Evolutionary conservation across 2,329 filamentous ascomycete genomes (phyloP).

Genomic region (Chaetomiaceae sp.): DNA sequence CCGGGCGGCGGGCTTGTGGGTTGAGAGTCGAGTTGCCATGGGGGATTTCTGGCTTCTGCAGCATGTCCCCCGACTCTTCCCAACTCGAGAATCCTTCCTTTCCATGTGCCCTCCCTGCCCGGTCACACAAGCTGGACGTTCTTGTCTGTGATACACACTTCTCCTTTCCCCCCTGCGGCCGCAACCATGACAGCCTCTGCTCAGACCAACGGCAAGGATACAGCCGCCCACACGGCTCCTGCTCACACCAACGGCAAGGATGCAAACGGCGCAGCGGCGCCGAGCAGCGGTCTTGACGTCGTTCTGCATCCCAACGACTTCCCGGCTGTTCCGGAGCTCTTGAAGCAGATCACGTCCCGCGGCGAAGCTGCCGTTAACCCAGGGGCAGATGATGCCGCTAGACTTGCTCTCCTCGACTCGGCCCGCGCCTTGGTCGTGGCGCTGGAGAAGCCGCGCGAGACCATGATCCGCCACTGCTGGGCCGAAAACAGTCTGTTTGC

Average conservation of each 20-base stretch:
- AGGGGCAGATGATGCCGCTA: conserved; percentile 17
- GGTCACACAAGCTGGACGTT: too few relatives aligned
- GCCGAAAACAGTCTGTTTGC: conserved; percentile 29
- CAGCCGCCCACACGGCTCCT: too few relatives aligned
- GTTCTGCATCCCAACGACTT: background rate
- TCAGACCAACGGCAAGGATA: background rate
- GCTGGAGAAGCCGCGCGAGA: conserved; percentile 44
- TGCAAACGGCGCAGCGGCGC: too few relatives aligned
- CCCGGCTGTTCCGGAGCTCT: conserved; percentile 5
- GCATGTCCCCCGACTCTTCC: too few relatives aligned
- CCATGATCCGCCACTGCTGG: conserved; percentile 45
- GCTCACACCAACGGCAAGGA: background rate
- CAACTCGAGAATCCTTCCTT: too few relatives aligned
- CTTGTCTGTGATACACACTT: too few relatives aligned
- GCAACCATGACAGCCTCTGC: background rate
- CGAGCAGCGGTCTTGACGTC: background rate
- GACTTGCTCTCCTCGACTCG: conserved; percentile 32
- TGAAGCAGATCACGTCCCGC: conserved; percentile 14
- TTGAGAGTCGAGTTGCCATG: too few relatives aligned
- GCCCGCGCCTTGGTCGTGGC: conserved; percentile 34
- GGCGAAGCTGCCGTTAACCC: background rate
- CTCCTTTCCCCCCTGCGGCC: background rate
- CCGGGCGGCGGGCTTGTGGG: too few relatives aligned
- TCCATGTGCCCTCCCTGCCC: too few relatives aligned
- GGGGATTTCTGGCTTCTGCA: too few relatives aligned